Evolutionary conservation across 2,329 filamentous ascomycete species (phyloP).

Genomic region (Calonectria pseudoturangicola): DNA sequence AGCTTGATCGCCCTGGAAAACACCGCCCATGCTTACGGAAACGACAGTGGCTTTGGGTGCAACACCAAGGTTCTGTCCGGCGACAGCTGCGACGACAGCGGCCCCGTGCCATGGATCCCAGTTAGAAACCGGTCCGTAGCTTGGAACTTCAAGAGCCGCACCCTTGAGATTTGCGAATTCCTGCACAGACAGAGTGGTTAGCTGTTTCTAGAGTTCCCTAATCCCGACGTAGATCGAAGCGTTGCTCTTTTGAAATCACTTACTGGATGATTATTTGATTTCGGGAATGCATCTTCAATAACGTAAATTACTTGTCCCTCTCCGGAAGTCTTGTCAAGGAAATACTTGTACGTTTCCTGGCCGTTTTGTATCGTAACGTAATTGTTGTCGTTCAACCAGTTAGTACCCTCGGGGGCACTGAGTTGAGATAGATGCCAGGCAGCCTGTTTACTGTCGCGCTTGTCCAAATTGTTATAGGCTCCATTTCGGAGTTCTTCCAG

Average conservation of each 20-base stretch:
- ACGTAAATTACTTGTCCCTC: slow-evolving; percentile 13
- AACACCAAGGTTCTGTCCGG: slow-evolving; percentile 18
- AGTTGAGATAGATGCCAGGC: slow-evolving; percentile 16
- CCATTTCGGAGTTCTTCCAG: slow-evolving; percentile 15
- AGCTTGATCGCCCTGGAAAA: slow-evolving; percentile 12
- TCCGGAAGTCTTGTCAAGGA: neutral
- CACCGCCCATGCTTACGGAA: slow-evolving; percentile 17
- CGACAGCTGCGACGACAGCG: neutral
- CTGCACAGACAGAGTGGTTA: neutral
- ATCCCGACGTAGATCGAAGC: no score
- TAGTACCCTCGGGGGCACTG: neutral
- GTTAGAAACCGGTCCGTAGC: slow-evolving; percentile 1
- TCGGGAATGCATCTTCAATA: slow-evolving; percentile 4
- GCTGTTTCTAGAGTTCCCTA: neutral
- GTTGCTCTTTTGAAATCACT: neutral
- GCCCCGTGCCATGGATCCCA: slow-evolving; percentile 25
- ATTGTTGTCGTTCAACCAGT: slow-evolving; percentile 1
- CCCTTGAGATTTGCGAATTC: slow-evolving; percentile 15
- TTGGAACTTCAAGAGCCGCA: slow-evolving; percentile 2
- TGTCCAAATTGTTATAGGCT: slow-evolving; percentile 3
- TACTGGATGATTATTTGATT: slow-evolving; percentile 2
- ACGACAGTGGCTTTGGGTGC: slow-evolving; percentile 3
- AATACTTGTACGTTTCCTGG: slow-evolving; percentile 2
- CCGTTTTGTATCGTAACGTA: neutral
- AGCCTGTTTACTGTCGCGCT: slow-evolving; percentile 3